phyloP scores from a whole-genome alignment of 257 asterid genomes.

The Anisodus tanguticus region DNA sequence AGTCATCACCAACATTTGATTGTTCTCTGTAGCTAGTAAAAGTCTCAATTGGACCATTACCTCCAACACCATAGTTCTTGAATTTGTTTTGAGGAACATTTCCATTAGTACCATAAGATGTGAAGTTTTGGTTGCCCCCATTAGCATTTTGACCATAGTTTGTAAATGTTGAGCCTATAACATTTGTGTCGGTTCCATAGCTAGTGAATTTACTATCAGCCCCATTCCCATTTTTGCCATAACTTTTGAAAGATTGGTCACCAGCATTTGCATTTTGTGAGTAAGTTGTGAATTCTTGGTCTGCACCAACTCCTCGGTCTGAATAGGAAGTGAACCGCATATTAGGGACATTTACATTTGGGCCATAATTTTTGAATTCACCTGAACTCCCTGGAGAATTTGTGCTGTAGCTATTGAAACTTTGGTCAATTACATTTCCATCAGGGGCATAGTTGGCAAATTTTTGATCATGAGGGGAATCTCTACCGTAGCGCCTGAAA shows the following conservation, averaged over 20 bases:
- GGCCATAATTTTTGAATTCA: constrained; percentile 52
- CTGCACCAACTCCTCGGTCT: constrained; percentile 56
- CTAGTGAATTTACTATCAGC: constrained; percentile 57
- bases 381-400: constrained; percentile 67
- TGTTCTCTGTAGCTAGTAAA: constrained; percentile 73
- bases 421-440: constrained; percentile 58
- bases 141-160: constrained; percentile 70
- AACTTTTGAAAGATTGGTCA: constrained; percentile 57
- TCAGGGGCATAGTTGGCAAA: constrained; percentile 61
- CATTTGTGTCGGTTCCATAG: constrained; percentile 71
- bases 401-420: constrained; percentile 74
- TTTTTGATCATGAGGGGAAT: constrained; percentile 56
- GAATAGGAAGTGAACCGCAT: constrained; percentile 72
- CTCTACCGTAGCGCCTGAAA: constrained; percentile 85
- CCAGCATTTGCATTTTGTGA: constrained; percentile 62
- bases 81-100: constrained; percentile 68
- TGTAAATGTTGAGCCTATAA: constrained; percentile 60
- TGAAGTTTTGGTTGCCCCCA: constrained; percentile 59
- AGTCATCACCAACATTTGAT: constrained; percentile 82
- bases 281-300: constrained; percentile 55
- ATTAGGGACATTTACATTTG: constrained; percentile 50
- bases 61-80: constrained; percentile 60
- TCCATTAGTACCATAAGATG: constrained; percentile 56
- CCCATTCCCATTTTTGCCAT: constrained; percentile 75
- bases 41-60: constrained; percentile 60